Base-by-base conservation (phyloP, 345 rosid species). In the Syzygium grande region DNA sequence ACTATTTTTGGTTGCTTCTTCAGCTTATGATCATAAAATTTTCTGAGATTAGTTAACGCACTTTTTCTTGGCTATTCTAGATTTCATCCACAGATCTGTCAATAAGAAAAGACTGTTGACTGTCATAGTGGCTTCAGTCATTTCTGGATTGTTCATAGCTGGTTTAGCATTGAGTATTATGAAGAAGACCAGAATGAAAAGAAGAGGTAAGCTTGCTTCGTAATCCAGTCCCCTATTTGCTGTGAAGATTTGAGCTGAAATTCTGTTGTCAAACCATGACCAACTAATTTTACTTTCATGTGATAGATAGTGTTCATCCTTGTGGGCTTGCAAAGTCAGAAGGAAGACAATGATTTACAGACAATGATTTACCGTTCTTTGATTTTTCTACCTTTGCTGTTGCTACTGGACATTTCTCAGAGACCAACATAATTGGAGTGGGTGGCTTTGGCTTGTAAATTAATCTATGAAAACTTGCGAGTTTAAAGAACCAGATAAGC, bases 381-480 rank as follows among this genome's bases (percentile, higher is more conserved):
- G 88, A 90, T 84, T 88, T 91, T 49, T 52, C 38, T 38, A 86
- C 89, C 34, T 59, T 91, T 46, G 58, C 86, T 17, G 52, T 22
- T 51, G 93, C 94, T 5, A 91, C 94, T 1, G 25, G 88, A 80
- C 54, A 85, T 84, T 93, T 93, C 84, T 90, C 92, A 0, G 15
- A 54, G 13, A 77, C 52, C 13, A 92, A 92, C 80, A 65, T 61
- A 49, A 51, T 93, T 22, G 94, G 93, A 16, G 63, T 80, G 23
- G 94, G 94, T 16, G 94, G 93, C n/a, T 92, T 90, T 84, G 92
- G 94, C n/a, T 51, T 11, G 12, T 10, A 51, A 87, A 65, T 4
- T 8, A 11, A 84, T 86, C 11, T 41, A 11, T 61, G 59, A 7
- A 38, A 41, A 56, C 9, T 8, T 51, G 51, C 12, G 11, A 41